Percentiles rank a stretch among this genome's conserved stretches.
These are phyloP conservation scores for Ettlia oleoabundans DNA, from an alignment of 139 green algal species.

Conservation along the genomic window DNA sequence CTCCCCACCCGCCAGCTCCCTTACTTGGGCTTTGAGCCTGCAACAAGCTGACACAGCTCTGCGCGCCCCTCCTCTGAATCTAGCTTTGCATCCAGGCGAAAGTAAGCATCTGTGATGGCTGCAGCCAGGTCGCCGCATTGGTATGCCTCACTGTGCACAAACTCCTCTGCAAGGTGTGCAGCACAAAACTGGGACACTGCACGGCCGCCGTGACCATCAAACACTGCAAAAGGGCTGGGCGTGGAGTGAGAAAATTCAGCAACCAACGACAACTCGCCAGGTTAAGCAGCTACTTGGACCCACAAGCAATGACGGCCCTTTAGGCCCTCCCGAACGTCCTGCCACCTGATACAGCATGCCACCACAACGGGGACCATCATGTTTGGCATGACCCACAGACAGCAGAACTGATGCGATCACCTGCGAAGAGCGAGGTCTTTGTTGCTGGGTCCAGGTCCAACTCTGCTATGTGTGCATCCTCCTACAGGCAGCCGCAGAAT, in stretches of 20 bases:
- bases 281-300: no score
- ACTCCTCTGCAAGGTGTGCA: slow-evolving; percentile 40
- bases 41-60: slow-evolving; percentile 24
- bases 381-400: no score
- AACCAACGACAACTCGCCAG: no score
- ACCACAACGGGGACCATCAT: no score
- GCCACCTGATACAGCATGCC: no score
- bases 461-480: slow-evolving; percentile 53
- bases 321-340: no score
- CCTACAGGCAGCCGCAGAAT: no score
- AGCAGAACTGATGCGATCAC: no score
- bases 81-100: slow-evolving; percentile 55
- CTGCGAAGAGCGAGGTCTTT: slow-evolving; percentile 45
- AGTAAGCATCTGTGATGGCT: slow-evolving; percentile 38
- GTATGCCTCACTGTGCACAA: slow-evolving; percentile 34
- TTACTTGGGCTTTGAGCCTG: slow-evolving; percentile 8
- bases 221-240: no score
- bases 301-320: no score
- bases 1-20: not conserved
- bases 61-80: slow-evolving; percentile 53
- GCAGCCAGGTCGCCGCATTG: slow-evolving; percentile 17
- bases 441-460: slow-evolving; percentile 30
- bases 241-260: no score
- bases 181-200: slow-evolving; percentile 49
- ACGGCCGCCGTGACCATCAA: slow-evolving; percentile 56